Percentiles rank a stretch among this genome's conserved stretches.
phyloP scores from a whole-genome alignment of 148 eudicot genomes.

The Dysphania ambrosioides region DNA sequence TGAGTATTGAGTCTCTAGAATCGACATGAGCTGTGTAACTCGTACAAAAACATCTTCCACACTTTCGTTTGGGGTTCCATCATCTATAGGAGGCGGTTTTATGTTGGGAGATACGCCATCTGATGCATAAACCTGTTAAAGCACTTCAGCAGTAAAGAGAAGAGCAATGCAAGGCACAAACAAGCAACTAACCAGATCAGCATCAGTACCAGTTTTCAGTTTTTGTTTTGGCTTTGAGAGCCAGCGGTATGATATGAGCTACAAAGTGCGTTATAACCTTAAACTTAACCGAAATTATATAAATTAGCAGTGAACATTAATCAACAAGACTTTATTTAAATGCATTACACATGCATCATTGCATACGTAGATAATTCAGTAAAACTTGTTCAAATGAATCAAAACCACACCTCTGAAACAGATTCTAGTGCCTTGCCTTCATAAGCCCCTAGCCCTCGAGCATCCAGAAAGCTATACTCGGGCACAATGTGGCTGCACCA shows the following conservation, averaged over 20 bases:
- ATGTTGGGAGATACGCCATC: constrained; percentile 67
- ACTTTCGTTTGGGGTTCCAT: constrained; percentile 99
- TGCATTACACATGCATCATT: too few relatives aligned
- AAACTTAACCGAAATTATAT: too few relatives aligned
- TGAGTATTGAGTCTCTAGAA: constrained; percentile 91
- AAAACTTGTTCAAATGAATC: background rate
- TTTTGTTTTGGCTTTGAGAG: background rate
- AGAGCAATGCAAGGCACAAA: background rate
- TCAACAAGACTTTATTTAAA: too few relatives aligned
- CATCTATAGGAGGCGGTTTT: constrained; percentile 85
- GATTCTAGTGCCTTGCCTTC: constrained; percentile 79
- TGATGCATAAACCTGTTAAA: constrained; percentile 70
- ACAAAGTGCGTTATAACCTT: background rate
- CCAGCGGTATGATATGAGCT: background rate
- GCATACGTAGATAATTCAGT: background rate
- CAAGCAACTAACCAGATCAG: background rate
- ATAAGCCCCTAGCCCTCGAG: constrained; percentile 92
- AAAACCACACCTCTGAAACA: constrained; percentile 54
- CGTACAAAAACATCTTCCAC: constrained; percentile 94
- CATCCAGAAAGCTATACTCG: constrained; percentile 96
- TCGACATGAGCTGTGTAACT: constrained; percentile 96
- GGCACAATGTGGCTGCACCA: constrained; percentile 78
- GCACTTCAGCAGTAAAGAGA: background rate
- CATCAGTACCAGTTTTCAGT: background rate
- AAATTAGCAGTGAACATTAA: too few relatives aligned